Conservation (phyloP, 768 basidiomycete genomes). For the Trichaptum fuscoviolaceum region DNA sequence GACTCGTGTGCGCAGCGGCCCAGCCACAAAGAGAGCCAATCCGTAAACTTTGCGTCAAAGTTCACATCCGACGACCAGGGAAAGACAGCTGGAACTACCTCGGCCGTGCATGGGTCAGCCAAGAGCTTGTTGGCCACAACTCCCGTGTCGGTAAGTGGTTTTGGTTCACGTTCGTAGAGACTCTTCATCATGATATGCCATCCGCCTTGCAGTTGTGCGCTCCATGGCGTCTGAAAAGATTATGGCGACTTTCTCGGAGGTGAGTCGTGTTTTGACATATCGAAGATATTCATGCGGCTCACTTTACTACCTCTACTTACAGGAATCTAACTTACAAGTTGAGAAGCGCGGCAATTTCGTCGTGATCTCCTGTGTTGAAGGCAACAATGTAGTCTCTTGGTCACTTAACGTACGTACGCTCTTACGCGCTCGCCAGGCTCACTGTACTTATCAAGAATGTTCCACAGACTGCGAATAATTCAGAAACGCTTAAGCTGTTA, state of each 20-base stretch:
- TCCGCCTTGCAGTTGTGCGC: constrained; percentile 46
- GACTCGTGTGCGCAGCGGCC: neutral
- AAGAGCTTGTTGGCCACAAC: constrained; percentile 69
- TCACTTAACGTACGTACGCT: constrained; percentile 64
- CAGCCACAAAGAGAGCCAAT: constrained; percentile 42
- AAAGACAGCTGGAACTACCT: constrained; percentile 79
- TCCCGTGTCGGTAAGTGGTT: constrained; percentile 68
- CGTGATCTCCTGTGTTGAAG: constrained; percentile 75
- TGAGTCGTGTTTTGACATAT: constrained; percentile 24
- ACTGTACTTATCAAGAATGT: constrained; percentile 6
- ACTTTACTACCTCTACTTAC: constrained; percentile 8
- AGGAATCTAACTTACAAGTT: constrained; percentile 72
- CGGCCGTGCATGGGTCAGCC: constrained; percentile 70
- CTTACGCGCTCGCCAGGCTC: neutral
- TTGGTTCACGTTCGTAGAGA: neutral
- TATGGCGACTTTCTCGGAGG: constrained; percentile 67
- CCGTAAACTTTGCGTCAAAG: constrained; percentile 78
- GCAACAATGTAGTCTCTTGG: constrained; percentile 73
- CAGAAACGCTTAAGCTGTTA: constrained; percentile 75
- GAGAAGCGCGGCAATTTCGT: constrained; percentile 88
- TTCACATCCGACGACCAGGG: constrained; percentile 76
- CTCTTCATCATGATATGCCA: neutral
- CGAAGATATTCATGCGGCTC: constrained; percentile 12
- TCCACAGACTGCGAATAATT: constrained; percentile 69
- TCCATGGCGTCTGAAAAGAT: constrained; percentile 61